Base-by-base conservation (phyloP, 2,329 filamentous ascomycete genomes). In the Diaporthe sp. region DNA sequence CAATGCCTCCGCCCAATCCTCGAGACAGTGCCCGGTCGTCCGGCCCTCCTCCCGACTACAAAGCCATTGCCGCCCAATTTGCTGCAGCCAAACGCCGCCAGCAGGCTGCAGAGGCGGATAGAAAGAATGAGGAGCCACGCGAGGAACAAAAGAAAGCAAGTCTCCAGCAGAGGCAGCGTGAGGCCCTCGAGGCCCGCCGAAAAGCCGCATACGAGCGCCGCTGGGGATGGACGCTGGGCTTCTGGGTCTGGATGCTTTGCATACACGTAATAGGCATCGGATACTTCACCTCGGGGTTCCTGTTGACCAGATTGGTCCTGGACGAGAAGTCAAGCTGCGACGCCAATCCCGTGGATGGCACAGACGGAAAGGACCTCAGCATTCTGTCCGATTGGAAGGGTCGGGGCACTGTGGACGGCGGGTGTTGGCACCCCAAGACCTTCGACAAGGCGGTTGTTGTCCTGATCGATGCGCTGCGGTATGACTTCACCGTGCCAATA, bases 371-470 rank as follows among this genome's bases (percentile, higher is more conserved):
- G 3, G 73, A 65, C 34, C 17, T 75, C 22, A 88, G 90, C 53
- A 85, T 84, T 74, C 82, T 88, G 72, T 80, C 84, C 19, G 79
- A 85, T 57, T 87, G 86, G 86, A 77, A 82, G 49, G 84, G 84
- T 13, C 82, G 82, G 59, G 83, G 86, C 12, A 88, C 85, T 22
- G 83, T 86, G 3, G 85, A 90, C 31, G 87, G 89, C 74, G 97
- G 97, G 78, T 99, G 97, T 88, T 99, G 97, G 97, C 95, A 98
- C 83, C 95, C 95, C 46, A 98, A 95, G 86, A 94, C 92, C 2
- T 99, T 98, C 82, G 91, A 98, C 77, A 97, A 96, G 82, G 96
- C 96, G 15, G 92, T 99, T 62, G 90, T 99, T 34, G 90, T 99
- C 74, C 87, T 99, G 69, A 94, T 99, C 75, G 97, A 99, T 84